Base-by-base conservation (phyloP, 139 green algal genomes). In the Volvox reticuliferus region DNA sequence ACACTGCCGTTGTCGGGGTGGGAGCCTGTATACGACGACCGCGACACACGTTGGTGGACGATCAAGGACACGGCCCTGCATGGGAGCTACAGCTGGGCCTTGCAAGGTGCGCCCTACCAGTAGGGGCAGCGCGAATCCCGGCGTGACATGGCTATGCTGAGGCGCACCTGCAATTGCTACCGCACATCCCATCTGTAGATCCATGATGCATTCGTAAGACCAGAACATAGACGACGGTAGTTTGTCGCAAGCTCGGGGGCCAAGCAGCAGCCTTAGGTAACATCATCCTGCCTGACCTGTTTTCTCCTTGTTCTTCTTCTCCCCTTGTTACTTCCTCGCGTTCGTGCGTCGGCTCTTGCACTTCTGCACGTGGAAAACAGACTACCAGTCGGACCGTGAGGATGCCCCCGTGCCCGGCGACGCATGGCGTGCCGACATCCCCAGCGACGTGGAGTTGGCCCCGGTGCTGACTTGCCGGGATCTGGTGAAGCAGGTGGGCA, bases 41-140 rank as follows among this genome's bases (percentile, higher is more conserved):
- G 87, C 21, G 87, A 91, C 71, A 35, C 32, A 22, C 75, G 87
- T 18, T 91, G 87, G 87, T 91, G 35, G 30, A 55, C 32, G 1
- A 32, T 68, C 21, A 78, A 67, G 28, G 87, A 91, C 3, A 73
- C n/a, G 6, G 76, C 76, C 0, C 33, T 79, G 22, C 87, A 91
- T 35, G 87, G 87, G 33, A 86, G 76, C 87, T 91, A 91, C 76
- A 91, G 87, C 87, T 91, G 87, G 87, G 87, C 87, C 16, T 33
- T 91, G 55, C 87, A 91, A 36, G 87, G 76, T 90, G 44, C 9
- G 44, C 44, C 44, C 44, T 55, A 55, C 44, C 44, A 55, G 5
- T 55, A 14, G 44, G 5, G 44, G 44, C 44, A 55, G 44, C 9
- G 44, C 44, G 5, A 55, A 55, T 9, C 44, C 44, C 44, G 44